Evolutionary conservation across 306 rosid genomes (phyloP), one percentile per base, ranked within the genome.

Genomic region (Argentina anserina): DNA sequence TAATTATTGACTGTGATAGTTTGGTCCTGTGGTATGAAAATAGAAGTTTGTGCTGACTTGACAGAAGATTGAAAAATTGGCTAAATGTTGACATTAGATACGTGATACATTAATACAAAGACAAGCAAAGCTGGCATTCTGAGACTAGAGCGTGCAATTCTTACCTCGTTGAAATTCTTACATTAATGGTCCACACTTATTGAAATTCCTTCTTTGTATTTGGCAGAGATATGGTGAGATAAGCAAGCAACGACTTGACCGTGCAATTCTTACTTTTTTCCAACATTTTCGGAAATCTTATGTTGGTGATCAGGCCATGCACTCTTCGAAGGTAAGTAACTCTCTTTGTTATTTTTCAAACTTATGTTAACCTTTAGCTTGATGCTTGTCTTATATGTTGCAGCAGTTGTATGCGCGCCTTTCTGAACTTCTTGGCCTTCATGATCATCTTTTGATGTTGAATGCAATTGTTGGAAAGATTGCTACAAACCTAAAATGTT

Each of bases 251-350:
- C 83, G 99, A 77, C 93, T 95, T 67, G 99, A 95, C 82, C 92
- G 97, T 79, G 99, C 97, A 79, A 87, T 95, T 74, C 99, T 95
- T 78, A 90, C 91, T 25, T 95, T 95, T 85, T 95, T 90, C 84
- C 99, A 95, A 83, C 82, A 95, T 83, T 95, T 95, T 68, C 85
- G 97, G 17, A 91, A 91, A 89, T 91, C 99, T 67, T 95, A 91
- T 56, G 93, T 95, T 8, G 99, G 99, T 67, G 99, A 95, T 80
- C 97, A 95, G 85, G 99, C 97, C 71, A 91, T 95, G 92, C 99
- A 91, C 84, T 95, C 97, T 78, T 95, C 99, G 12, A 95, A 92
- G 99, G 99, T 95, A 88, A 82, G 73, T 73, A 52, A 75, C 65
- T 75, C 72, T 58, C 69, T 53, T 49, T 25, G 45, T 21, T 31